phyloP scores from a whole-genome alignment of 495 filamentous ascomycete species.

The Bathelium albidoporum region DNA sequence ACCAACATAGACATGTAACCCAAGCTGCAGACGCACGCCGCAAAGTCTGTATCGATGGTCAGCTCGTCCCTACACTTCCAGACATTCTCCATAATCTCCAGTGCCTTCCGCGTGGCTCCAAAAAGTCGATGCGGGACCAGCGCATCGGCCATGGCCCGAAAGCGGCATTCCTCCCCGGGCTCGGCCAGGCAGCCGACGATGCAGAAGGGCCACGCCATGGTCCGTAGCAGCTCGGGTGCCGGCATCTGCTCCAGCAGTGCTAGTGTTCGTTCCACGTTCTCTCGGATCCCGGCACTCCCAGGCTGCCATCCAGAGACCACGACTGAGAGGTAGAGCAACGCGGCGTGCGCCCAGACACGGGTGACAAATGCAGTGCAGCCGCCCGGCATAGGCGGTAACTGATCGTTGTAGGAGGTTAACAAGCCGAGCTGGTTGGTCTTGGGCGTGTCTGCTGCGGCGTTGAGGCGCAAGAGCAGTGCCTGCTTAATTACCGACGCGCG shows the following conservation, averaged over 20 bases:
- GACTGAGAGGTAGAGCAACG: conserved; percentile 39
- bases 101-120: conserved; percentile 38
- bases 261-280: conserved; percentile 29
- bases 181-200: conserved; percentile 43
- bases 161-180: conserved; percentile 33
- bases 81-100: conserved; percentile 42
- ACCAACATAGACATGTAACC: too few species aligned
- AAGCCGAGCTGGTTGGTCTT: conserved; percentile 10
- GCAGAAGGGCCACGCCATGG: conserved; percentile 42
- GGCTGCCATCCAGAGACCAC: conserved; percentile 47
- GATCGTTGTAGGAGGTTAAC: conserved; percentile 8
- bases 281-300: conserved; percentile 30
- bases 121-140: conserved; percentile 37
- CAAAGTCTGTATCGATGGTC: too few species aligned
- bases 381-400: not conserved
- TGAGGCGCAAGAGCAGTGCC: conserved; percentile 27
- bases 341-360: conserved; percentile 39
- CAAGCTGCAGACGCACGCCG: too few species aligned
- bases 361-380: conserved; percentile 21
- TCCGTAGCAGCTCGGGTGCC: conserved; percentile 28
- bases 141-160: conserved; percentile 31
- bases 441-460: conserved; percentile 5
- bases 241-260: conserved; percentile 22
- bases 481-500: conserved; percentile 35
- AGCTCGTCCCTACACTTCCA: conserved; percentile 35